Evolutionary conservation across 169 alveolate species (phyloP).

Genomic region (Pseudocohnilembus persalinus): DNA sequence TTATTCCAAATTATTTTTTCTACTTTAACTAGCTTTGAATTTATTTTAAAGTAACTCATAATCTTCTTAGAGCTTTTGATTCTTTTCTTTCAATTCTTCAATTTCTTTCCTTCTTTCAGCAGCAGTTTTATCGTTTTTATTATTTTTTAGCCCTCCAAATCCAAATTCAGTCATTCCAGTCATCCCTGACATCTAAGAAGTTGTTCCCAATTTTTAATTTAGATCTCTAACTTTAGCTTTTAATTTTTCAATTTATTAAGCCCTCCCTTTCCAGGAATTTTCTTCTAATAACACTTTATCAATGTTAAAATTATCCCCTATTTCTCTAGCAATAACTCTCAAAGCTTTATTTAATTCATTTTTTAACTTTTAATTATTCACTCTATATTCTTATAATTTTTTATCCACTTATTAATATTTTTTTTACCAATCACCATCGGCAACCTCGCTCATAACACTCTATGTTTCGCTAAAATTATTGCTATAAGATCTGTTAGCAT

Average conservation of each 20-base stretch:
- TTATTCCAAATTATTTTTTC: slow-evolving; percentile 27
- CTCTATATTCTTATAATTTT: slow-evolving; percentile 27
- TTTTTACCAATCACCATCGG: slow-evolving; percentile 24
- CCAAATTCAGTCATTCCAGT: not conserved
- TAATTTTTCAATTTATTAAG: slow-evolving; percentile 29
- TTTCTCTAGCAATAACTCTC: slow-evolving; percentile 25
- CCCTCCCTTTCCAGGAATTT: slow-evolving; percentile 39
- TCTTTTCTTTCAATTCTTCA: slow-evolving; percentile 18
- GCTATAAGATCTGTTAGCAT: no score
- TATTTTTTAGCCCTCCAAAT: not conserved
- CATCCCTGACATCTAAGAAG: not conserved
- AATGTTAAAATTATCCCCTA: slow-evolving; percentile 29
- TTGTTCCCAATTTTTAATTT: slow-evolving; percentile 8
- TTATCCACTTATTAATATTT: slow-evolving; percentile 30
- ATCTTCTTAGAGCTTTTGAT: slow-evolving; percentile 5
- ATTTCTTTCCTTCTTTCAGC: not conserved
- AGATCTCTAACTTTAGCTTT: slow-evolving; percentile 36
- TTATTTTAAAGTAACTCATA: slow-evolving; percentile 18
- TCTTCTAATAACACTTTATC: slow-evolving; percentile 27
- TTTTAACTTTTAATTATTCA: slow-evolving; percentile 12
- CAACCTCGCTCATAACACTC: not conserved
- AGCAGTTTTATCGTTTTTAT: not conserved
- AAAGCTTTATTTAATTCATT: slow-evolving; percentile 30
- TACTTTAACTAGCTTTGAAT: slow-evolving; percentile 27
- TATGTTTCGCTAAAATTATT: not conserved